Percentiles rank a stretch among this genome's conserved stretches.
phyloP scores from a whole-genome alignment of 129 eudicot genomes.

The Artemisia tridentata region DNA sequence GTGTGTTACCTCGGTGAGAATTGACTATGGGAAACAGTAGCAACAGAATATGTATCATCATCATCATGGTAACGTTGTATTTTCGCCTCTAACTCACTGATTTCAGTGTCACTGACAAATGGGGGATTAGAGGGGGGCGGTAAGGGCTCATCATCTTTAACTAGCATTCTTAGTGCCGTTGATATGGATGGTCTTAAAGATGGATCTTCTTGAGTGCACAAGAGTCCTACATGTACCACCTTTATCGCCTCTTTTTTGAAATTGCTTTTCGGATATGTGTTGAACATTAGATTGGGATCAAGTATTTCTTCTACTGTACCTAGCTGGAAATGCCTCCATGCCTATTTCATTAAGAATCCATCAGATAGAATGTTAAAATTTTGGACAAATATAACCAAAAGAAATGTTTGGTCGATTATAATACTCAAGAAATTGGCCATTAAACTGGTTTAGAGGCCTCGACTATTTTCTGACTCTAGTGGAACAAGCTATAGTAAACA shows the following conservation, averaged over 20 bases:
- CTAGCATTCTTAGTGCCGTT: conserved; percentile 61
- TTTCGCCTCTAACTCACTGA: conserved; percentile 31
- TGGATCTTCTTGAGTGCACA: conserved; percentile 76
- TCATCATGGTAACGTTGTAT: conserved; percentile 29
- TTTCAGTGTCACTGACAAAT: conserved; percentile 54
- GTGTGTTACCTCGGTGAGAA: conserved; percentile 55
- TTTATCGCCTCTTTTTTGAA: conserved; percentile 44
- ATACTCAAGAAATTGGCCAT: no score
- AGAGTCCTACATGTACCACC: conserved; percentile 72
- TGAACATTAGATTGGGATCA: conserved; percentile 65
- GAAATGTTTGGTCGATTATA: no score
- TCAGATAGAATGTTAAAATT: background rate
- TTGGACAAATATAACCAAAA: background rate
- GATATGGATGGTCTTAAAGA: conserved; percentile 68
- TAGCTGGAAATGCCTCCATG: conserved; percentile 78
- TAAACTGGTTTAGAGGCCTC: no score
- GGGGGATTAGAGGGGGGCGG: conserved; percentile 74
- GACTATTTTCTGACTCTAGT: no score
- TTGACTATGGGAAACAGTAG: conserved; percentile 57
- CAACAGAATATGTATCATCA: conserved; percentile 44
- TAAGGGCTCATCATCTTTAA: conserved; percentile 52
- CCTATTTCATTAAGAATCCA: conserved; percentile 34
- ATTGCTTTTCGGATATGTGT: conserved; percentile 32
- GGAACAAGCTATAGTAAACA: no score
- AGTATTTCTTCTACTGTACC: conserved; percentile 60